Evolutionary conservation across 2,329 filamentous ascomycete genomes (phyloP), one percentile per base, ranked within the genome.

Genomic region (Xylaria sp.): DNA sequence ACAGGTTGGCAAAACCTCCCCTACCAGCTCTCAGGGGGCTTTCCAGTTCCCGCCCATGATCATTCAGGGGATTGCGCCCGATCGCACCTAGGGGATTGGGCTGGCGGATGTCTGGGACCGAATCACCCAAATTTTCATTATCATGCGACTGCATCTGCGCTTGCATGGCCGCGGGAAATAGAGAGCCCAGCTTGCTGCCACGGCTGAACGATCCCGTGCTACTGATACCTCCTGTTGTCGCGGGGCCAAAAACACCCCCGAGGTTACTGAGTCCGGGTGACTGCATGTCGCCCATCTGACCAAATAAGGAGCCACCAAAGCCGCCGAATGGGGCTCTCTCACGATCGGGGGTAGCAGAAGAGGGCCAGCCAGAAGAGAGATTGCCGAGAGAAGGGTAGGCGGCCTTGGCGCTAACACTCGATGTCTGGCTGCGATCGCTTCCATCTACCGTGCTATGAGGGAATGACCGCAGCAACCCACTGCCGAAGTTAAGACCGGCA

Each of bases 341-440:
- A 6, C 87, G 85, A 69, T 89, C 91, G 7, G 91, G 89, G 2
- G 88, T 91, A 62, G 87, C 84, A 42, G 87, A 82, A 67, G 88
- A 87, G 56, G 87, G 81, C 79, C 89, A 90, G 54, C 89, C 87
- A 2, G 83, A n/a, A n/a, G n/a, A 82, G 38, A 92, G 78, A 25
- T 84, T 86, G 49, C 84, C 84, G 5, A 92, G 74, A 11, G 81
- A 78, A 12, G 88, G 82, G 67, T 92, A 96, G 9, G 84, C 89
- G 9, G 84, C 89, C 71, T 92, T 91, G 45, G 91, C 87, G 12
- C 92, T 91, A 17, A 90, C 91, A 72, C 94, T 97, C 0, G 94
- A 97, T 0, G 92, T 97, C 76, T 97, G 93, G 74, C 94, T 97
- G 19, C 94, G 89, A 74, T 98, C 94, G 69, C 93, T 92, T 4